Percentiles rank a stretch among this genome's conserved stretches.
Evolutionary conservation across 495 filamentous ascomycete species (phyloP).

Genomic region (Cladorrhinum samala): DNA sequence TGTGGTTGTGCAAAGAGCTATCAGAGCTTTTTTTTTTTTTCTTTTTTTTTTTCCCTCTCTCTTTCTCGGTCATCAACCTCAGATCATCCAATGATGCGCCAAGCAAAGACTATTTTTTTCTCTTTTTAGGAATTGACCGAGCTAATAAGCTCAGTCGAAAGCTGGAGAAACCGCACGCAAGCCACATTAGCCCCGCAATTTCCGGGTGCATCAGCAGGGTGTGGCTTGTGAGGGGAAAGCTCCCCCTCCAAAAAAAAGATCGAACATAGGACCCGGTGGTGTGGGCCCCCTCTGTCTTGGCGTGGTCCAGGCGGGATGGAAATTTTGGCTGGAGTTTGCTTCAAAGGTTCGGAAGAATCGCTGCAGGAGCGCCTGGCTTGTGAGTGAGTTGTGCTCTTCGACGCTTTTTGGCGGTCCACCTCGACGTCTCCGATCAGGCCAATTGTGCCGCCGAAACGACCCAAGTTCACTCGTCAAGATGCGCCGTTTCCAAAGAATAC

Average conservation of each 20-base stretch:
- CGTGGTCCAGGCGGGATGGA: background rate
- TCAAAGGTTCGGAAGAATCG: background rate
- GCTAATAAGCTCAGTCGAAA: background rate
- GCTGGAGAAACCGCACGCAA: background rate
- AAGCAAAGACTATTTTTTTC: slow-evolving; percentile 23
- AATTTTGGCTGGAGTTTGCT: slow-evolving; percentile 16
- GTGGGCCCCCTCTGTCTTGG: no score
- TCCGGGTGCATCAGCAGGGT: background rate
- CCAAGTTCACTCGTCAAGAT: slow-evolving; percentile 18
- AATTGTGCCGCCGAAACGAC: no score
- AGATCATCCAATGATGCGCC: slow-evolving; percentile 20
- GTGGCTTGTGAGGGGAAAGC: slow-evolving; percentile 5
- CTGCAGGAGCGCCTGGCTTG: background rate
- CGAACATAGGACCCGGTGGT: no score
- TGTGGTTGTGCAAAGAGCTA: background rate
- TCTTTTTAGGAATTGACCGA: slow-evolving; percentile 8
- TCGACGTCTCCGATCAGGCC: no score
- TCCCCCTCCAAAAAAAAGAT: background rate
- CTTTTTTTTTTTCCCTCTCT: no score
- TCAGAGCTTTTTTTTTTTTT: background rate
- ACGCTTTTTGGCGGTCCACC: no score
- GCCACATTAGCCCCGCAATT: slow-evolving; percentile 6
- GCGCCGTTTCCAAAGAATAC: slow-evolving; percentile 28
- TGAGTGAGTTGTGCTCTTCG: no score
- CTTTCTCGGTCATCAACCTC: slow-evolving; percentile 11